Base-by-base conservation (phyloP, 2,329 filamentous ascomycete genomes). In the Graphium sp. region DNA sequence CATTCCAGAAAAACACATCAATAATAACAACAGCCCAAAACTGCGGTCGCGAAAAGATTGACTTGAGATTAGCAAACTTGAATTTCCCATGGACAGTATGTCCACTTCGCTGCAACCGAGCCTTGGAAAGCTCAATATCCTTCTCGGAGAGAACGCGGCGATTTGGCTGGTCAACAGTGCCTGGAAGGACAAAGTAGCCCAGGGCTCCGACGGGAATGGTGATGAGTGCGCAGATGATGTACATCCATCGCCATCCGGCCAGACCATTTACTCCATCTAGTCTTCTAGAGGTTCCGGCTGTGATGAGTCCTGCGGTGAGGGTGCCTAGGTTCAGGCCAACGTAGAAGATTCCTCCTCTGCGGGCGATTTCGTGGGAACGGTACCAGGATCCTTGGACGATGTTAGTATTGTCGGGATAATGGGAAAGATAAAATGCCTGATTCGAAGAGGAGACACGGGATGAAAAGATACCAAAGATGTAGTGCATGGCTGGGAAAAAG, bases 1-100 rank as follows among this genome's bases (percentile, higher is more conserved):
- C 52, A 33, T 70, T 69, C 60, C 62, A 72, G 45, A 72, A 72
- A 15, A 72, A 49, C 5, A 66, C 50, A 26, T 66, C 58, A 18
- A 65, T 49, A 2, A 60, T 34, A 0, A 68, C 44, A 7, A 72
- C 43, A 0, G 54, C 46, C 52, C 60, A 72, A 28, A 71, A 56
- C 11, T 57, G 58, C 37, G 52, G 55, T 21, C 52, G 58, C 5
- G 37, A 41, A 3, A 52, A 33, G 7, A 66, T 45, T 4, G 39
- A 34, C 24, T 39, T 42, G 10, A 56, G 31, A 10, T 41, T 43
- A 5, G 38, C 23, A 8, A 43, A 32, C 5, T 46, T 40, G 32
- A 57, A 45, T 25, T 47, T 52, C 10, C 52, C 50, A 2, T 46
- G 41, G 8, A 48, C 43, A 2, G 39, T 37, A 34, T 64, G 58